Base-by-base conservation (phyloP, 108 stramenopile genomes). In the Stephanodiscus minutulus region DNA sequence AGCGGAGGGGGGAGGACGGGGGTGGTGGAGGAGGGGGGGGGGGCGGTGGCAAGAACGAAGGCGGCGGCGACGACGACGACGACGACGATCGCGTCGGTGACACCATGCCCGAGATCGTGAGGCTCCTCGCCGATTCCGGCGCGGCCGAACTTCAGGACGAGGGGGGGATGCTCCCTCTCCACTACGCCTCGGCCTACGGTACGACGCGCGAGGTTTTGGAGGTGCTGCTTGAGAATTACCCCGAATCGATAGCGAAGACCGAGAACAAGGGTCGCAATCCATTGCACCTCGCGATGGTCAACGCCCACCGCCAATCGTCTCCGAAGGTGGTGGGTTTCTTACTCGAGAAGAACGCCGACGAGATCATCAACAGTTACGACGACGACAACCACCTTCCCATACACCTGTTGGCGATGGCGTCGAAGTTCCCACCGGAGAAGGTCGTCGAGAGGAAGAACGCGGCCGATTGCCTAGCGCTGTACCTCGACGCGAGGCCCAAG, bases 261-360 rank as follows among this genome's bases (percentile, higher is more conserved):
- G 90, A 94, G 55, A 82, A 86, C 61, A 88, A 90, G 35, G 93
- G 93, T 10, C 74, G 88, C 28, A 91, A 88, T 33, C 88, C 93
- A 2, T 74, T 94, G 65, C 93, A 94, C 63, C 83, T 91, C 65
- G 90, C 89, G 66, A 91, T 94, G 90, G 93, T 90, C 47, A 94
- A 94, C 73, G 88, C 90, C 13, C 88, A 91, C 31, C 85, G 89
- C 7, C 85, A 86, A 52, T 83, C 88, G 5, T 85, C 82, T 58
- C 90, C 93, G 7, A 81, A 74, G 3, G 89, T 90, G 15, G 81
- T 91, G 18, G 59, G 72, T 15, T 88, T 88, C 54, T 63, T 94
- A 15, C 55, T 94, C 20, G 85, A 88, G 36, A 55, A 73, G 43
- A 57, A 59, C 5, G 70, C 75, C 12, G 75, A 70, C 11, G 77